Evolutionary conservation across 345 rosid genomes (phyloP).

Genomic region (Geranium rotundifolium): DNA sequence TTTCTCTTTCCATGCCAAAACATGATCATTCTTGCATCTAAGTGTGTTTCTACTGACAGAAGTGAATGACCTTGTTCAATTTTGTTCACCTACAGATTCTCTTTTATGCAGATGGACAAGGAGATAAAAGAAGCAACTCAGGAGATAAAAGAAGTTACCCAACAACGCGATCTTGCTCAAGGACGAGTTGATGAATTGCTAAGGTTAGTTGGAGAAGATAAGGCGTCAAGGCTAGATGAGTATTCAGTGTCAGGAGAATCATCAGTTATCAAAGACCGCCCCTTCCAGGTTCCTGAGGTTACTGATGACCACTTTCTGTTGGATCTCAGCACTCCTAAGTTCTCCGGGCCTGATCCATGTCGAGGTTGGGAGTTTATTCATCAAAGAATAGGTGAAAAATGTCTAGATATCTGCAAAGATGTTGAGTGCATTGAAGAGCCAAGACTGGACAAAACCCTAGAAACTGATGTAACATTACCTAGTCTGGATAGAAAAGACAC

Average conservation of each 20-base stretch:
- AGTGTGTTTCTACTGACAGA: no score
- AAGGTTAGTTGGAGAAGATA: conserved; percentile 32
- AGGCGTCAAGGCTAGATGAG: conserved; percentile 28
- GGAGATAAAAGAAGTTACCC: conserved; percentile 57
- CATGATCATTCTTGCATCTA: no score
- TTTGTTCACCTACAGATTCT: not conserved
- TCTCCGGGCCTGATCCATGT: conserved; percentile 26
- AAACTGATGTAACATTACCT: conserved; percentile 18
- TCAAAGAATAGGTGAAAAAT: conserved; percentile 17
- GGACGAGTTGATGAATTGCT: conserved; percentile 48
- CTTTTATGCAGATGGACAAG: conserved; percentile 48
- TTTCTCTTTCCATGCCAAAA: no score
- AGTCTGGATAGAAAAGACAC: conserved; percentile 16
- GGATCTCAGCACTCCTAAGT: conserved; percentile 42
- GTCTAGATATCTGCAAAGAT: conserved; percentile 35
- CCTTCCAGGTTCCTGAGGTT: conserved; percentile 23
- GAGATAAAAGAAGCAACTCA: no score
- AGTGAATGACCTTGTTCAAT: no score
- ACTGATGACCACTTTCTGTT: conserved; percentile 44
- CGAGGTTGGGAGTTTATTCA: conserved; percentile 37
- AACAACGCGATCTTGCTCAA: conserved; percentile 65
- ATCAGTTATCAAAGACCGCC: conserved; percentile 16
- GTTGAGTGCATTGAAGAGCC: conserved; percentile 32
- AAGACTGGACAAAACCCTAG: not conserved
- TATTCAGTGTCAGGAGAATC: conserved; percentile 21